phyloP scores from a whole-genome alignment of 148 eudicot species.

The Polygonum maritimum region DNA sequence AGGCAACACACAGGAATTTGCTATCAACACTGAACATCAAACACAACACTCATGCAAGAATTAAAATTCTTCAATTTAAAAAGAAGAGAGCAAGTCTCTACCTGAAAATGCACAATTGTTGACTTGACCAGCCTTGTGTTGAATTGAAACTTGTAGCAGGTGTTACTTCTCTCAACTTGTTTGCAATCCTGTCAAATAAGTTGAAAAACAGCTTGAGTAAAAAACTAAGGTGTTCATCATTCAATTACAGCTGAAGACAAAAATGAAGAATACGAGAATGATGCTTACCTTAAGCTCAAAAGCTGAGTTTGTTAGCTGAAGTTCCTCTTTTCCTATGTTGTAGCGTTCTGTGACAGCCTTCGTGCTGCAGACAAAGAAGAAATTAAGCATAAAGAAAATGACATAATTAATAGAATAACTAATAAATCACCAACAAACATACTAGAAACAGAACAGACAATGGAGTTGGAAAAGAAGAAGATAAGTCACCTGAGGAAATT shows the following conservation, averaged over 20 bases:
- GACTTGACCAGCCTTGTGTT: constrained; percentile 82
- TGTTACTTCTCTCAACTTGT: constrained; percentile 55
- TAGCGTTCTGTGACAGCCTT: too few species aligned
- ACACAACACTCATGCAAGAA: not conserved
- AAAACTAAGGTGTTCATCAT: not conserved
- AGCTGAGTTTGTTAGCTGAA: too few species aligned
- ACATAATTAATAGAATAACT: too few species aligned
- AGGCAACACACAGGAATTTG: not conserved
- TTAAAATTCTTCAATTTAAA: not conserved
- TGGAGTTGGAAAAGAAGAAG: not conserved
- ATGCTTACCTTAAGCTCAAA: too few species aligned
- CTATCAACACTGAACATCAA: not conserved
- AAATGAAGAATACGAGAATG: too few species aligned
- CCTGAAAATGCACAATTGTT: constrained; percentile 94
- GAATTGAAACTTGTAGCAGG: constrained; percentile 62
- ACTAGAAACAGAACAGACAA: too few species aligned
- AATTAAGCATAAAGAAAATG: too few species aligned
- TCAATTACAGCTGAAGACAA: too few species aligned
- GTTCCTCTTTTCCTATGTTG: too few species aligned
- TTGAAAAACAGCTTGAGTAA: not conserved
- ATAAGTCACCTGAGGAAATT: not conserved
- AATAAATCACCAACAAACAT: too few species aligned
- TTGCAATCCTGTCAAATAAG: constrained; percentile 41
- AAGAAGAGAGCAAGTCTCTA: constrained; percentile 19
- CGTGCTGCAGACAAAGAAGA: too few species aligned